Base-by-base conservation (phyloP, 768 basidiomycete species). In the Suillus variegatus region DNA sequence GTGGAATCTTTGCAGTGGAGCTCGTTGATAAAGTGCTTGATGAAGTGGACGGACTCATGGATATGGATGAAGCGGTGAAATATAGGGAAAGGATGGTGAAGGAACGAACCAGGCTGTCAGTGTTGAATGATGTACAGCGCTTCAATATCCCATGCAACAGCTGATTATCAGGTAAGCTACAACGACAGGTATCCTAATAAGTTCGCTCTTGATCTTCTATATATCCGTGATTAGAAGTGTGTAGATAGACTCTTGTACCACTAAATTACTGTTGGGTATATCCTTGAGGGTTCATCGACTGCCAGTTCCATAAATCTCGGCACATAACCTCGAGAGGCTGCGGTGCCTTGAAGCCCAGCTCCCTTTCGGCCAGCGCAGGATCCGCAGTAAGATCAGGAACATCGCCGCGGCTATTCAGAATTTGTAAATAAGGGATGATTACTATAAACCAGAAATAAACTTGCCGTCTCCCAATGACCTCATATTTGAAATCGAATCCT, bases 291-390 rank as follows among this genome's bases (percentile, higher is more conserved):
- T 97, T 93, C 76, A 88, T 93, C n/a, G 87, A 88, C 81, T 99
- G 97, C 94, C 96, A 99, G 80, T 96, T 96, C 97, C 97, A 99
- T 71, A 97, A 82, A 78, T 99, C 97, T 64, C 87, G 82, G 78
- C 97, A 99, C 94, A 99, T 99, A 64, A 89, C 89, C 67, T 95
- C 90, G 54, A 99, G 84, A 70, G 88, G 84, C 72, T 88, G 84
- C 35, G 84, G 82, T 14, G 97, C 97, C 66, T 86, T 86, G 85
- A 98, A 99, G 7, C 94, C 94, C 38, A 99, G 89, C 76, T 99
- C 97, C 74, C 87, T 87, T 80, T 96, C 88, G 0, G 97, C 97
- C 25, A 99, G 84, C 8, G 89, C 70, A 1, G 97, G 97, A 76
- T 99, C 91, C 4, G 97, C 97, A 9, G 95, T 97, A 57, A 99